Conservation (phyloP, 2,329 filamentous ascomycete species). For the Epichloe brachyelytri region DNA sequence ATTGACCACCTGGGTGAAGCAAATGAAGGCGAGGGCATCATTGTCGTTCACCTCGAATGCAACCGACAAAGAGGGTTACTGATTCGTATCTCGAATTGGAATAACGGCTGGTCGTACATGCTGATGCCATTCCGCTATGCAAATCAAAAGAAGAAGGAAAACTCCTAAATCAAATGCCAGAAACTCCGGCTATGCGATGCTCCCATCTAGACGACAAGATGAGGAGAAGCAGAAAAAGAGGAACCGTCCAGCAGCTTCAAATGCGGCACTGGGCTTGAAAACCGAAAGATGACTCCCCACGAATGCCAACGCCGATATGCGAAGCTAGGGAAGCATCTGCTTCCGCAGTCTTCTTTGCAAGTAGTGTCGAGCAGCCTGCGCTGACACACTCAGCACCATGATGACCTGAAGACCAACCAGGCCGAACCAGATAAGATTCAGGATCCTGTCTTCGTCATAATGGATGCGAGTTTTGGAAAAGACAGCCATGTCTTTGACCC, state of each 20-base stretch:
- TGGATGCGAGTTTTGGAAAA: slow-evolving; percentile 15
- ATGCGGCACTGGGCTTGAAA: neutral
- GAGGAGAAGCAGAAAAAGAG: neutral
- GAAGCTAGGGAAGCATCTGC: slow-evolving; percentile 3
- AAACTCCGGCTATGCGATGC: neutral
- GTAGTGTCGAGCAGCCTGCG: slow-evolving; percentile 12
- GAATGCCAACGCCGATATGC: neutral
- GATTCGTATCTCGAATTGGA: neutral
- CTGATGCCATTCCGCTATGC: neutral
- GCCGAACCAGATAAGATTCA: slow-evolving; percentile 34
- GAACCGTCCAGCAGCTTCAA: neutral
- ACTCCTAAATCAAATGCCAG: neutral
- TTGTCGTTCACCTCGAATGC: neutral
- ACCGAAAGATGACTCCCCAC: neutral
- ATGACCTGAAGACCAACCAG: slow-evolving; percentile 32
- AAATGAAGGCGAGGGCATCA: too few relatives aligned
- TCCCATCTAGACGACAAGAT: neutral
- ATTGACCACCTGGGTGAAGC: too few relatives aligned
- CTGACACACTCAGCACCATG: slow-evolving; percentile 28
- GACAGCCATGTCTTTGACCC: slow-evolving; percentile 8
- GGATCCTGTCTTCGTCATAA: slow-evolving; percentile 22
- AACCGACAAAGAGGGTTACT: neutral
- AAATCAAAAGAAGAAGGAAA: neutral
- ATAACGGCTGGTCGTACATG: neutral
- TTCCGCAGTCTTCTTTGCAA: slow-evolving; percentile 5